Evolutionary conservation across 2,329 filamentous ascomycete species (phyloP).

Genomic region (Pyricularia grisea): DNA sequence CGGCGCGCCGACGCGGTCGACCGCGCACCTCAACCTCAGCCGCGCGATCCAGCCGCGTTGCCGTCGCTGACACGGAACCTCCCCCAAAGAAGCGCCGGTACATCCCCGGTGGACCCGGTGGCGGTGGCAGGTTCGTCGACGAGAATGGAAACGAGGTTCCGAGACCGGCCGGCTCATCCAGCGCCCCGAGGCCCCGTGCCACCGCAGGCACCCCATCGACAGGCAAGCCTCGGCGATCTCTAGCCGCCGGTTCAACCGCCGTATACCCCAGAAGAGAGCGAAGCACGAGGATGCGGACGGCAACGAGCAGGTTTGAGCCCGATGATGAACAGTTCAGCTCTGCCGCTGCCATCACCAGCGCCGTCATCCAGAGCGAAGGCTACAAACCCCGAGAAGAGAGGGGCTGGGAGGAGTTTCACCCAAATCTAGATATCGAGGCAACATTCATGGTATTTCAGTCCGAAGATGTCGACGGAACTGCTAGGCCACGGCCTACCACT

Average conservation of each 20-base stretch:
- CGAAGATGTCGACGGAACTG: constrained; percentile 74
- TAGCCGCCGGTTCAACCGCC: constrained; percentile 30
- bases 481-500: constrained; percentile 31
- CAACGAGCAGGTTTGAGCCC: constrained; percentile 37
- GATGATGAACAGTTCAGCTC: constrained; percentile 69
- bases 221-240: constrained; percentile 23
- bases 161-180: constrained; percentile 29
- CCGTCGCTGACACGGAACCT: constrained; percentile 41
- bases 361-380: constrained; percentile 83
- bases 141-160: constrained; percentile 54
- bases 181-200: constrained; percentile 39
- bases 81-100: constrained; percentile 67
- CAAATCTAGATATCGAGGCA: constrained; percentile 81
- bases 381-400: constrained; percentile 97
- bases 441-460: constrained; percentile 70
- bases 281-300: constrained; percentile 45
- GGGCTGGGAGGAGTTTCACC: constrained; percentile 96
- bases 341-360: constrained; percentile 79
- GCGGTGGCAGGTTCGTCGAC: constrained; percentile 77
- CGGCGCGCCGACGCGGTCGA: constrained; percentile 36
- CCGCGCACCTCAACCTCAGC: constrained; percentile 23
- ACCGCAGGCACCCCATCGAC: constrained; percentile 21
- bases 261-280: constrained; percentile 46
- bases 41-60: constrained; percentile 24
- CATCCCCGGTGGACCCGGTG: constrained; percentile 77